Percentiles rank a stretch among this genome's conserved stretches.
These are phyloP conservation scores for Panicum miliaceum DNA, from an alignment of 176 grass and related monocot genomes.

Conservation along the genomic window DNA sequence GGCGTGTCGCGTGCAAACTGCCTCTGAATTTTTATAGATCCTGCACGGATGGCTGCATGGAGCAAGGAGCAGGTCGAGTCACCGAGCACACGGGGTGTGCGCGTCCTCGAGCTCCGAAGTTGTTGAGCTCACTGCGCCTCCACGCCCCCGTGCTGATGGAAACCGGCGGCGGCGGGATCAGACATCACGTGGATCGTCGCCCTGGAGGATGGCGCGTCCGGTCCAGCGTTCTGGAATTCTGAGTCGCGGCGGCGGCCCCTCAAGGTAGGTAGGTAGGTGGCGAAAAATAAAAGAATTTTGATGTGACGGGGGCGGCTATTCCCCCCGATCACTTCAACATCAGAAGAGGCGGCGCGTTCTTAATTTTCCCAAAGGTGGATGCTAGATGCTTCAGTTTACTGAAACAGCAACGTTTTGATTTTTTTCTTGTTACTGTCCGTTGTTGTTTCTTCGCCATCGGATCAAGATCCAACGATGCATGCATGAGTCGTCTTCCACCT, in stretches of 20 bases:
- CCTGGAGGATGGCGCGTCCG: not conserved
- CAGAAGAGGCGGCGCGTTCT: too few species aligned
- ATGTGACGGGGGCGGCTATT: too few species aligned
- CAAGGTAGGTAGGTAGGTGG: not conserved
- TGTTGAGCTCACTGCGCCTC: conserved; percentile 7
- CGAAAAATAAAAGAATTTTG: not conserved
- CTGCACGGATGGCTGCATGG: conserved; percentile 1
- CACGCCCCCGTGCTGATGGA: conserved; percentile 29
- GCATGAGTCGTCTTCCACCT: too few species aligned
- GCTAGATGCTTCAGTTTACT: too few species aligned
- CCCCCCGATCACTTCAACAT: too few species aligned
- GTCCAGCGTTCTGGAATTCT: not conserved
- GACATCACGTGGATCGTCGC: not conserved
- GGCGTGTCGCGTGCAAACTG: not conserved
- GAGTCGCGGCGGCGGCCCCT: not conserved
- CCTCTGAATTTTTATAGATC: not conserved
- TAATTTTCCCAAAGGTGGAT: too few species aligned
- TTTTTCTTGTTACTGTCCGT: too few species aligned
- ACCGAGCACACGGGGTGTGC: not conserved
- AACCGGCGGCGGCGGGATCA: conserved; percentile 27
- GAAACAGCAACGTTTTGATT: too few species aligned
- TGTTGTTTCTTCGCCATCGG: too few species aligned
- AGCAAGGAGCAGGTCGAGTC: not conserved
- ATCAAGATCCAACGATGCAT: too few species aligned
- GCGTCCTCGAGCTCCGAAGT: not conserved